A percentile compares a stretch with the other conserved stretches of the same genome.
Evolutionary conservation across 371 early-diverging fungal genomes (phyloP).

Genomic region (Mucor irregularis): DNA sequence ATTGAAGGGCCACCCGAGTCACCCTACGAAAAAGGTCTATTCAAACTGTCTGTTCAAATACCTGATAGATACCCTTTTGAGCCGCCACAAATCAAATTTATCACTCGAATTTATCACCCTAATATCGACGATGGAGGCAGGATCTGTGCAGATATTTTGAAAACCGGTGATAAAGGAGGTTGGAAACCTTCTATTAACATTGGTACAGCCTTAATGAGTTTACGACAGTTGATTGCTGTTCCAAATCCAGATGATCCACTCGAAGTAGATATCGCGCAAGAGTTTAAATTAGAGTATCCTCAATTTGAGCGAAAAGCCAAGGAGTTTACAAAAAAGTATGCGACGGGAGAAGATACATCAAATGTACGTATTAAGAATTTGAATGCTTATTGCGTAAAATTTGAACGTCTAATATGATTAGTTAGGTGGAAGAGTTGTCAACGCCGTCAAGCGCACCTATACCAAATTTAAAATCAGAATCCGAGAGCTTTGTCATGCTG

Average conservation of each 20-base stretch:
- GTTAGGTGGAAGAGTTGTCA: no score
- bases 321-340: conserved; percentile 40
- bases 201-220: conserved; percentile 38
- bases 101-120: conserved; percentile 56
- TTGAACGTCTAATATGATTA: no score
- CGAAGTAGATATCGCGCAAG: conserved; percentile 51
- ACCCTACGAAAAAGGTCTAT: conserved; percentile 54
- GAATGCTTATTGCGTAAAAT: no score
- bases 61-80: conserved; percentile 50
- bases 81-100: conserved; percentile 55
- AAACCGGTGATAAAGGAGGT: conserved; percentile 44
- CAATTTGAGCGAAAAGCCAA: conserved; percentile 40
- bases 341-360: not conserved
- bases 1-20: conserved; percentile 56
- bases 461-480: no score
- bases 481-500: not conserved
- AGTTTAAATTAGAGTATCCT: conserved; percentile 39
- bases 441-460: no score
- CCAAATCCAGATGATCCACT: conserved; percentile 66
- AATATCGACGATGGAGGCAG: conserved; percentile 55
- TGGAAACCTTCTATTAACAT: conserved; percentile 58
- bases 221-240: conserved; percentile 42
- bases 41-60: conserved; percentile 45
- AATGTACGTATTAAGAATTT: no score
- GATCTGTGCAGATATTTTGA: conserved; percentile 58